Evolutionary conservation across 1,284 basidiomycete species (phyloP).

Genomic region (Xerocomus cyaneibrunnescens): DNA sequence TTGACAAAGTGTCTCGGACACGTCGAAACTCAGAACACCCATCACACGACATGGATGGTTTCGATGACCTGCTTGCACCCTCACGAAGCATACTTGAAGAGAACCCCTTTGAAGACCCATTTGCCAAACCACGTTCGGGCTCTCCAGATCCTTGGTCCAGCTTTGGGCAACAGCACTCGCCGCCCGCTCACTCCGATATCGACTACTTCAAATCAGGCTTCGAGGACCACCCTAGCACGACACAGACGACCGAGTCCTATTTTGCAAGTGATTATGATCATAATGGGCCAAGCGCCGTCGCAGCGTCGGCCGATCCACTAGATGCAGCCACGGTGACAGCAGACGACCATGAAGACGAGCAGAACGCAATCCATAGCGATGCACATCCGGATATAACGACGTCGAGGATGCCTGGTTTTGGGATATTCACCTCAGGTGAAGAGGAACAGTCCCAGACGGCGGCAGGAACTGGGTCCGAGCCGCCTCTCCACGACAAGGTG

Average conservation of each 20-base stretch:
- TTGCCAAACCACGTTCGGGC: constrained; percentile 54
- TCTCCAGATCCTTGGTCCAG: constrained; percentile 80
- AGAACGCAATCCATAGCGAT: constrained; percentile 22
- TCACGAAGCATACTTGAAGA: constrained; percentile 61
- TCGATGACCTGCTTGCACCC: constrained; percentile 74
- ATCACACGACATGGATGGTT: constrained; percentile 54
- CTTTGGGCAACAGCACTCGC: constrained; percentile 31
- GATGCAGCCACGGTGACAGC: constrained; percentile 43
- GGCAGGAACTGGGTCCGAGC: constrained; percentile 16
- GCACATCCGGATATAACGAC: constrained; percentile 13
- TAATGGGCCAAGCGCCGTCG: constrained; percentile 16
- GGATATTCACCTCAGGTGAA: constrained; percentile 19
- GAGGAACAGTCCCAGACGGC: constrained; percentile 16
- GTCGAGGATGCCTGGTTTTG: constrained; percentile 29
- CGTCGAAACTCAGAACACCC: background rate
- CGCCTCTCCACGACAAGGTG: constrained; percentile 5
- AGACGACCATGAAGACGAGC: constrained; percentile 42
- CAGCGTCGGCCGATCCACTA: constrained; percentile 40
- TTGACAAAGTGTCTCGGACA: background rate
- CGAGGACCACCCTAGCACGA: constrained; percentile 31
- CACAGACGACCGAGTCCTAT: constrained; percentile 28
- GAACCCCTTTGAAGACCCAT: constrained; percentile 78
- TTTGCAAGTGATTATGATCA: constrained; percentile 18
- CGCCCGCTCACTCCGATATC: constrained; percentile 26
- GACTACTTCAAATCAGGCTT: constrained; percentile 36